phyloP scores from a whole-genome alignment of 2,329 filamentous ascomycete genomes.

The Calonectria pseudoturangicola region DNA sequence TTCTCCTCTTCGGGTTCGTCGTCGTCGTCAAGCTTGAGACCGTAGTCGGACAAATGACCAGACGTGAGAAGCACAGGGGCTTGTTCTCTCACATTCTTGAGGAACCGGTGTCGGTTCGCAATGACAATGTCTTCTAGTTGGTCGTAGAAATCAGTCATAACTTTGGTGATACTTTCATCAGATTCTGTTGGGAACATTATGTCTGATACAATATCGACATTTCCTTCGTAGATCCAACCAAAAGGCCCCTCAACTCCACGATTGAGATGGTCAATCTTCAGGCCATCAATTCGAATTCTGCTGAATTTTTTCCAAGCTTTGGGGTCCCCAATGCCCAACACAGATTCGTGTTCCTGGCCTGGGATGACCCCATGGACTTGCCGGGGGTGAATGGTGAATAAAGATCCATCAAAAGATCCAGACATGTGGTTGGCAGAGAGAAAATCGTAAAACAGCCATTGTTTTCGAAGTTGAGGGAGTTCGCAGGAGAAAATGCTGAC shows the following conservation, averaged over 20 bases:
- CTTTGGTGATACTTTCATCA: constrained; percentile 92
- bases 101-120: constrained; percentile 80
- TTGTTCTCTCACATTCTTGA: constrained; percentile 67
- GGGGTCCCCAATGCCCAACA: constrained; percentile 75
- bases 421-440: constrained; percentile 96
- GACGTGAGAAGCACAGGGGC: constrained; percentile 55
- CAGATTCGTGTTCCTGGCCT: constrained; percentile 71
- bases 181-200: constrained; percentile 94
- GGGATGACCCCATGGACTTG: constrained; percentile 89
- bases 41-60: constrained; percentile 59
- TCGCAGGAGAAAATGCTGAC: constrained; percentile 98
- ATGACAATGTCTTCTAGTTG: constrained; percentile 94
- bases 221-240: constrained; percentile 98
- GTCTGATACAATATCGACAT: constrained; percentile 96
- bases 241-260: constrained; percentile 94
- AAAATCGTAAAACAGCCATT: constrained; percentile 99
- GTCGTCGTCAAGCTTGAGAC: constrained; percentile 36
- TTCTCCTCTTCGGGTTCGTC: constrained; percentile 37
- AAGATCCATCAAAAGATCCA: constrained; percentile 93
- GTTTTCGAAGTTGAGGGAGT: constrained; percentile 92
- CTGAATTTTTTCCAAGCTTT: constrained; percentile 97
- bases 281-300: constrained; percentile 90
- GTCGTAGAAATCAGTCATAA: constrained; percentile 98
- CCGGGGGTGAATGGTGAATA: constrained; percentile 97
- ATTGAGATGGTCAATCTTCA: constrained; percentile 97